A percentile compares a stretch with the other conserved stretches of the same genome.
These are phyloP conservation scores for Phytophthora macrochlamydospora DNA, from an alignment of 352 stramenopile species.

Conservation along the genomic window DNA sequence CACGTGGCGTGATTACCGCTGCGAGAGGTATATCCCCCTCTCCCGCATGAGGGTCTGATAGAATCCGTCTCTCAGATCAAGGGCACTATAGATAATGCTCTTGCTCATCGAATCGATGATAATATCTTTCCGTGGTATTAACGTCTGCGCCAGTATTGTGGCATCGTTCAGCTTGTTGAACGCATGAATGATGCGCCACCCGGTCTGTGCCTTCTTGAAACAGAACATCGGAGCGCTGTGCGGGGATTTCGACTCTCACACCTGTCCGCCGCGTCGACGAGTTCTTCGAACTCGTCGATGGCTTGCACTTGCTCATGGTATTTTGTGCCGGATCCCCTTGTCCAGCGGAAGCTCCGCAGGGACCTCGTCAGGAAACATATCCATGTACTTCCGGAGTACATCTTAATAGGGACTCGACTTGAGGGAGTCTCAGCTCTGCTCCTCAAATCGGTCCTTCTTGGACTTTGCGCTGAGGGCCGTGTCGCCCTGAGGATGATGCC, in stretches of 20 bases:
- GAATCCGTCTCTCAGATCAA: constrained; percentile 6
- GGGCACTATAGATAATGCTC: neutral
- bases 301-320: neutral
- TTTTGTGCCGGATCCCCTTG: constrained; percentile 2
- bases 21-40: constrained; percentile 14
- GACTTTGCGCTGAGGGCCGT: neutral
- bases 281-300: constrained; percentile 3
- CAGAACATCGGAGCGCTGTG: neutral
- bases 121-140: neutral
- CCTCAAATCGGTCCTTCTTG: neutral
- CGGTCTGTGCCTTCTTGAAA: constrained; percentile 1
- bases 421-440: constrained; percentile 3
- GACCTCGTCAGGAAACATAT: constrained; percentile 4
- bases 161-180: constrained; percentile 1
- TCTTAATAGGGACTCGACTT: constrained; percentile 1
- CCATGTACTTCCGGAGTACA: constrained; percentile 1
- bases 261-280: neutral
- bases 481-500: neutral
- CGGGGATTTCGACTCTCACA: neutral
- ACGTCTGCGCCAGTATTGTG: neutral
- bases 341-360: constrained; percentile 4
- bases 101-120: neutral
- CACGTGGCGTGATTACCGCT: constrained; percentile 15
- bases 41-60: constrained; percentile 9
- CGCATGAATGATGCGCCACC: constrained; percentile 1